Percentiles rank a stretch among this genome's conserved stretches.
phyloP scores from a whole-genome alignment of 176 grass and related monocot species.

The Musa schizocarpa region DNA sequence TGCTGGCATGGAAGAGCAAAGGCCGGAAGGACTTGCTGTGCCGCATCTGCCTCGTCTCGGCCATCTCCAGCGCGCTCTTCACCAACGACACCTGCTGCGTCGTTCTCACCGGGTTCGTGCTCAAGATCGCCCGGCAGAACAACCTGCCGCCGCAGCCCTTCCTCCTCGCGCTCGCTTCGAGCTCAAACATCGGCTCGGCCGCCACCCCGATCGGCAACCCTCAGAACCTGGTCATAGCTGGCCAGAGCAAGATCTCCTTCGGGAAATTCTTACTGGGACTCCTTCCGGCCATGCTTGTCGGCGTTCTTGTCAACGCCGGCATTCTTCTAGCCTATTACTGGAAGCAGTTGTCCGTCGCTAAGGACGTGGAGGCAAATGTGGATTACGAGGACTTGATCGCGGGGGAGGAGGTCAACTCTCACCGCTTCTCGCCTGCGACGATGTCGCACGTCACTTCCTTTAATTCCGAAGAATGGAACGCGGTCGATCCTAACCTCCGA shows the following conservation, averaged over 20 bases:
- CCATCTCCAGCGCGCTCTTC: constrained; percentile 78
- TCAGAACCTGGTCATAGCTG: constrained; percentile 90
- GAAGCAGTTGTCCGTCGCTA: constrained; percentile 44
- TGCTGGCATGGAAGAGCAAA: constrained; percentile 66
- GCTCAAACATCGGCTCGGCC: constrained; percentile 77
- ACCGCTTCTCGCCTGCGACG: constrained; percentile 80
- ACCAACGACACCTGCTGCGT: constrained; percentile 98
- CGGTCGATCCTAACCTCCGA: constrained; percentile 13
- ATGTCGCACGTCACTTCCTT: constrained; percentile 58
- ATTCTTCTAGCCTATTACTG: constrained; percentile 73
- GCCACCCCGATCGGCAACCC: constrained; percentile 91
- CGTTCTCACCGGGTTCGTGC: constrained; percentile 64
- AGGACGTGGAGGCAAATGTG: constrained; percentile 25
- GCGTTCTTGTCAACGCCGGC: constrained; percentile 42
- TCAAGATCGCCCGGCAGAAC: constrained; percentile 86
- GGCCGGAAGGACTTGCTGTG: constrained; percentile 73
- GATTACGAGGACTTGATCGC: constrained; percentile 36
- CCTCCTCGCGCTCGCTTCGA: constrained; percentile 66
- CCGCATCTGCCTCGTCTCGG: constrained; percentile 62
- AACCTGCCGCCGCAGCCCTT: constrained; percentile 71
- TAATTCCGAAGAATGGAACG: constrained; percentile 35
- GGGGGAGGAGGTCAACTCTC: constrained; percentile 69
- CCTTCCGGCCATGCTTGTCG: constrained; percentile 60
- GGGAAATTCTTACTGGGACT: constrained; percentile 52
- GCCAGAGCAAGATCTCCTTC: constrained; percentile 74